These are phyloP conservation scores for Mimosa bimucronata DNA, from an alignment of 306 rosid species.

Conservation along the genomic window DNA sequence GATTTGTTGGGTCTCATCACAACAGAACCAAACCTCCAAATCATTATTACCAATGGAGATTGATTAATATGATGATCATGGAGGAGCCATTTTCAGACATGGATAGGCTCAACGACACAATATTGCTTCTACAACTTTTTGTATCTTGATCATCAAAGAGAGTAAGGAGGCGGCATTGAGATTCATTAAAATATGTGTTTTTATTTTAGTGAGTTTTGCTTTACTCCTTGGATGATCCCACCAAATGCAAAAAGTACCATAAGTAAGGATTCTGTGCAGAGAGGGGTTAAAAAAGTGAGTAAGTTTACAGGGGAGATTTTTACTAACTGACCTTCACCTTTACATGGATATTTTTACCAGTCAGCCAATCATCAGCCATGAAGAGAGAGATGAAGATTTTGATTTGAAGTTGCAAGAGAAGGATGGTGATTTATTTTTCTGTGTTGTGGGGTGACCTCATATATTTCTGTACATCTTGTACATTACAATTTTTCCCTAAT, in stretches of 20 bases:
- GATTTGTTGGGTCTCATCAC: background rate
- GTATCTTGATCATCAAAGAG: background rate
- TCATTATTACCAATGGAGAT: constrained; percentile 19
- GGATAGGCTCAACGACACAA: constrained; percentile 24
- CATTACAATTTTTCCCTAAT: constrained; percentile 48
- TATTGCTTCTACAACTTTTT: constrained; percentile 1
- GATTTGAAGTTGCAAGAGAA: constrained; percentile 47
- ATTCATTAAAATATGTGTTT: background rate
- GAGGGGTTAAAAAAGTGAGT: constrained; percentile 3
- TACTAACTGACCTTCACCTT: constrained; percentile 35
- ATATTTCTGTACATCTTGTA: constrained; percentile 50
- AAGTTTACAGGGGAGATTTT: constrained; percentile 9
- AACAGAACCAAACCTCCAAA: constrained; percentile 1
- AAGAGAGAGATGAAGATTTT: constrained; percentile 33
- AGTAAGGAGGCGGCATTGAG: background rate
- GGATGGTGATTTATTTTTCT: constrained; percentile 9
- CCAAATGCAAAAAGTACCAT: background rate
- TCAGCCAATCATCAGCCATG: constrained; percentile 30
- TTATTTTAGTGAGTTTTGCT: background rate
- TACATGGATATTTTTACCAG: constrained; percentile 25
- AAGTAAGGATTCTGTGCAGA: background rate
- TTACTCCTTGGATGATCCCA: background rate
- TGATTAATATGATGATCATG: constrained; percentile 15
- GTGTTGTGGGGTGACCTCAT: constrained; percentile 36
- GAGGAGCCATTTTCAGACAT: background rate